These are phyloP conservation scores for Penicillium sp. DNA, from an alignment of 2,329 filamentous ascomycete genomes.

Conservation along the genomic window DNA sequence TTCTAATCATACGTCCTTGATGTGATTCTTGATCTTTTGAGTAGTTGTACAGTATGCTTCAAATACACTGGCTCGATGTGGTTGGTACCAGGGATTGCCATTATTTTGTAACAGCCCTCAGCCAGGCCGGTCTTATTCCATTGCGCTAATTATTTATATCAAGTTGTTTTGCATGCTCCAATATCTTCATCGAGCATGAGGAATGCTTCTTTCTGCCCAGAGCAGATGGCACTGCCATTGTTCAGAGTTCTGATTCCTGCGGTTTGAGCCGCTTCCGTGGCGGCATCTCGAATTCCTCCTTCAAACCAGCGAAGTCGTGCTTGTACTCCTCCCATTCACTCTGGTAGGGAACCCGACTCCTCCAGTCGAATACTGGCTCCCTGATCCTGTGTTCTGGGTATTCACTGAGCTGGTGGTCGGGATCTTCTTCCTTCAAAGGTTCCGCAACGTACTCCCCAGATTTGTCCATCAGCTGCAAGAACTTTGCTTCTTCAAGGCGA, in stretches of 20 bases:
- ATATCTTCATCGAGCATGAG: not conserved
- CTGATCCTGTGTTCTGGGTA: slow-evolving; percentile 33
- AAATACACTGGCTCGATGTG: not conserved
- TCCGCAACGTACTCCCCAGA: slow-evolving; percentile 15
- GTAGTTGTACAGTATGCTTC: not conserved
- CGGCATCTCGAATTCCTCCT: slow-evolving; percentile 33
- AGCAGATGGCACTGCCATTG: not conserved
- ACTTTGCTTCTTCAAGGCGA: slow-evolving; percentile 45
- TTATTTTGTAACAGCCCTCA: too few relatives aligned
- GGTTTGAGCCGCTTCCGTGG: slow-evolving; percentile 33
- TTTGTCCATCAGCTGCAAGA: slow-evolving; percentile 47
- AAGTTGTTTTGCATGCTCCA: not conserved
- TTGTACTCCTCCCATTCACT: slow-evolving; percentile 54
- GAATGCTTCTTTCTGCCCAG: not conserved
- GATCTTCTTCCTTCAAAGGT: slow-evolving; percentile 25
- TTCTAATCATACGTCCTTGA: slow-evolving; percentile 24
- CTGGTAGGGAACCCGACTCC: slow-evolving; percentile 46
- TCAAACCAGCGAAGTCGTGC: slow-evolving; percentile 26
- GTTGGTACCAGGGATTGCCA: not conserved
- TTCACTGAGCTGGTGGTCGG: not conserved
- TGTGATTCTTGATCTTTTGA: slow-evolving; percentile 8
- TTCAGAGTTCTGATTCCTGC: not conserved
- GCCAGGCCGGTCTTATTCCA: too few relatives aligned
- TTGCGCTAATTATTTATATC: too few relatives aligned
- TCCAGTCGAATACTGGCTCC: slow-evolving; percentile 50